Percentiles rank a stretch among this genome's conserved stretches.
phyloP scores from a whole-genome alignment of 371 early-diverging fungal species.

The Apophysomyces ossiformis region DNA sequence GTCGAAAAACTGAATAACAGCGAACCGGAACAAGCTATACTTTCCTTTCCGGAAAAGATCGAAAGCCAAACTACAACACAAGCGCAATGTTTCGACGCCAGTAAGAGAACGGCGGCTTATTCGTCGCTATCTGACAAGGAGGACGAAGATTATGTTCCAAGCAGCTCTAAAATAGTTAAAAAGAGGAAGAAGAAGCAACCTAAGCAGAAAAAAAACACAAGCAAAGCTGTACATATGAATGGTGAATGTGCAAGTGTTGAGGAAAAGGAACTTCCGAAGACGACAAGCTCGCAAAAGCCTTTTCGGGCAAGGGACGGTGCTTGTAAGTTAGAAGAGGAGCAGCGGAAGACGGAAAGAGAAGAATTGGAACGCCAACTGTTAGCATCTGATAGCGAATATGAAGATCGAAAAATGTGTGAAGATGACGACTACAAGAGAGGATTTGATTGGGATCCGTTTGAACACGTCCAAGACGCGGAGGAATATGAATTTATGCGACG shows the following conservation, averaged over 20 bases:
- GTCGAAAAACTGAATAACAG: too few species aligned
- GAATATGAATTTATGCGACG: conserved; percentile 46
- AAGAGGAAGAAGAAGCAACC: background rate
- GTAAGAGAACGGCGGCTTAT: background rate
- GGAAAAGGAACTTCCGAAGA: background rate
- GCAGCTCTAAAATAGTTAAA: background rate
- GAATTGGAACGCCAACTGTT: background rate
- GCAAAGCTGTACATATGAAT: too few species aligned
- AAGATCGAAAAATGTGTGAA: conserved; percentile 3
- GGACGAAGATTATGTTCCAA: conserved; percentile 4
- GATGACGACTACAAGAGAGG: conserved; percentile 3
- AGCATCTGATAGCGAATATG: background rate
- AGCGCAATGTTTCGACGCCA: background rate
- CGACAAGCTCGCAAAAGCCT: background rate
- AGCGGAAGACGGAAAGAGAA: background rate
- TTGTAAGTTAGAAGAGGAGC: background rate
- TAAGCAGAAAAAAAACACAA: background rate
- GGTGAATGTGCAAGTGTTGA: background rate
- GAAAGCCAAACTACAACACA: too few species aligned
- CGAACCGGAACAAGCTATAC: too few species aligned
- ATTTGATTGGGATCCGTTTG: conserved; percentile 32
- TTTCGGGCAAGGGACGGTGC: background rate
- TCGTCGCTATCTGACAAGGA: background rate
- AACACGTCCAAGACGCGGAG: conserved; percentile 46
- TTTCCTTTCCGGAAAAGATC: too few species aligned